Evolutionary conservation across 192 early-diverging fungal species (phyloP).

Genomic region (Mortierella claussenii): DNA sequence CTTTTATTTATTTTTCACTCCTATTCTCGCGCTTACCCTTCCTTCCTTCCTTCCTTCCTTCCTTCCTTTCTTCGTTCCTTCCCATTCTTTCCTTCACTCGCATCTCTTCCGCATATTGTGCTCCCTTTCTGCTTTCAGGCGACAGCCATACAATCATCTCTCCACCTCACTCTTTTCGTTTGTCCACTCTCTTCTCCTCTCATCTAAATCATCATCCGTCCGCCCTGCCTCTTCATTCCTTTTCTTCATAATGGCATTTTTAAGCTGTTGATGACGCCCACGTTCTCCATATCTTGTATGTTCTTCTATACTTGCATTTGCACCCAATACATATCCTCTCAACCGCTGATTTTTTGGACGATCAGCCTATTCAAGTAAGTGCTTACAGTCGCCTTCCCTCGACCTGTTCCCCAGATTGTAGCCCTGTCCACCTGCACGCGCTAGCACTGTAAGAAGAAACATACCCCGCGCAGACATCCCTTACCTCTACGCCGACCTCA

Average conservation of each 20-base stretch:
- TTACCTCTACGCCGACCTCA: no score
- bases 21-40: not conserved
- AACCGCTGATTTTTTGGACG: not conserved
- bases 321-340: not conserved
- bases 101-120: no score
- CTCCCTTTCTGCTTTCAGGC: no score
- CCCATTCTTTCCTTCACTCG: not conserved
- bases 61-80: not conserved
- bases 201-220: not conserved
- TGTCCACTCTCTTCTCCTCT: not conserved
- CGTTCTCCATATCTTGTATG: not conserved
- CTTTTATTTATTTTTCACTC: not conserved
- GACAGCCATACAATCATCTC: not conserved
- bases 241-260: not conserved
- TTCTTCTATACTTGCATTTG: not conserved
- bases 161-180: not conserved
- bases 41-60: not conserved
- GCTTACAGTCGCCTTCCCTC: not conserved
- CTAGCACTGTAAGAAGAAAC: no score
- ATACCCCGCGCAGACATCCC: no score
- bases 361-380: not conserved
- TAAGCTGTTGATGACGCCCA: no score
- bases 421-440: not conserved
- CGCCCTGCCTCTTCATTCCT: not conserved
- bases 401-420: not conserved